Conservation (phyloP, 805 yeast species). For the Lipomyces chichibuensis region DNA sequence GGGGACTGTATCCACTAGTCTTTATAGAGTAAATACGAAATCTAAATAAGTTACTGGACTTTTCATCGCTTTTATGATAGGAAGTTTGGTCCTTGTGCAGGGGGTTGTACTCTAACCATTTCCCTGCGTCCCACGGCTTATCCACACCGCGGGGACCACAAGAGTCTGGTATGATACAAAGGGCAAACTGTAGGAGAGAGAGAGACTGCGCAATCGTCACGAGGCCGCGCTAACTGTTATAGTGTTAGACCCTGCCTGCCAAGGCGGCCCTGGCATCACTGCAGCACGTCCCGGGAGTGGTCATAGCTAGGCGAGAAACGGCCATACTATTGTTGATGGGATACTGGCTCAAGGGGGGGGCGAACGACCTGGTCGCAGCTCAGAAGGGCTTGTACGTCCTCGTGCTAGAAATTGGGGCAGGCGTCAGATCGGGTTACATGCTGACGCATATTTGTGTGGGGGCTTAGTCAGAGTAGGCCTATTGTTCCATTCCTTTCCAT, state of each 20-base stretch:
- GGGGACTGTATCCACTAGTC: neutral
- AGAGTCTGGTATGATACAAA: no score
- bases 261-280: neutral
- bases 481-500: neutral
- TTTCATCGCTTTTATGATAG: no score
- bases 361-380: no score
- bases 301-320: neutral
- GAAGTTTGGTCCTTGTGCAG: no score
- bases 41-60: neutral
- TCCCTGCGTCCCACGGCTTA: no score
- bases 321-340: no score
- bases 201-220: neutral
- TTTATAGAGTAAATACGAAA: neutral
- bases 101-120: no score
- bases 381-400: no score
- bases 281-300: neutral
- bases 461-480: neutral
- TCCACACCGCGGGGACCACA: no score
- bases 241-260: neutral
- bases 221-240: neutral
- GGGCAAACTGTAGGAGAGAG: neutral
- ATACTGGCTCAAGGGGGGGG: no score
- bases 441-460: neutral
- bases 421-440: neutral
- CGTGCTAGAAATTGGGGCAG: no score